phyloP scores from a whole-genome alignment of 768 basidiomycete genomes.

The Trametes sanguinea region DNA sequence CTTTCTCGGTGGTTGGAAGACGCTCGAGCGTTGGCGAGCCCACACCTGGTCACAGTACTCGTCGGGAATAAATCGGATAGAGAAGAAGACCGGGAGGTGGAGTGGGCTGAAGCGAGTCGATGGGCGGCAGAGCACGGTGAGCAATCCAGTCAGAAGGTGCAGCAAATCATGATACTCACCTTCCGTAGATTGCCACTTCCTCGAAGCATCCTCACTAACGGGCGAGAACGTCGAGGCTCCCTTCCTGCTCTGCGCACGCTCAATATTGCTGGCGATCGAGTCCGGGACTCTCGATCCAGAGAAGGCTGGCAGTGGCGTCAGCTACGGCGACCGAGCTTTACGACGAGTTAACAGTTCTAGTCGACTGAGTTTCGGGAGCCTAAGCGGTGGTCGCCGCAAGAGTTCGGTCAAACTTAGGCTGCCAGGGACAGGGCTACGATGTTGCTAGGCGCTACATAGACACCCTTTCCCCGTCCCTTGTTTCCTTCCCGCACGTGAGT shows the following conservation, averaged over 20 bases:
- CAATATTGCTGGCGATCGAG: conserved; percentile 89
- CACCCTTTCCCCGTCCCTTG: neutral
- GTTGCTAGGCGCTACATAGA: conserved; percentile 49
- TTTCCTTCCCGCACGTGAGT: conserved; percentile 10
- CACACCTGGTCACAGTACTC: conserved; percentile 84
- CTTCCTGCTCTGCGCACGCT: conserved; percentile 83
- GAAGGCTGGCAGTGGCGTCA: conserved; percentile 92
- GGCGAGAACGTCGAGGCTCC: conserved; percentile 96
- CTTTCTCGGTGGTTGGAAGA: conserved; percentile 91
- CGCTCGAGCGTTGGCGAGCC: conserved; percentile 88
- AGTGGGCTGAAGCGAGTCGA: conserved; percentile 90
- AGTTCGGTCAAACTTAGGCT: conserved; percentile 60
- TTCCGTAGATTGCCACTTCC: conserved; percentile 79
- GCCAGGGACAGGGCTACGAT: conserved; percentile 54
- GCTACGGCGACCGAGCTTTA: conserved; percentile 92
- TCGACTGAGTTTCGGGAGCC: conserved; percentile 81
- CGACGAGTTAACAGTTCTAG: conserved; percentile 91
- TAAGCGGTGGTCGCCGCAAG: conserved; percentile 66
- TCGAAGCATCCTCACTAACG: conserved; percentile 89
- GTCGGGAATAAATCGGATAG: conserved; percentile 96
- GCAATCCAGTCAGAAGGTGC: conserved; percentile 17
- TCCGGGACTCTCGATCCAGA: conserved; percentile 91
- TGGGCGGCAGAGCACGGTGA: conserved; percentile 97
- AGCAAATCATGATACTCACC: conserved; percentile 8
- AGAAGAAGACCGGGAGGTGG: conserved; percentile 93